Evolutionary conservation across 495 filamentous ascomycete species (phyloP), one percentile per base, ranked within the genome.

Genomic region (Lasiosphaeriaceae sp.): DNA sequence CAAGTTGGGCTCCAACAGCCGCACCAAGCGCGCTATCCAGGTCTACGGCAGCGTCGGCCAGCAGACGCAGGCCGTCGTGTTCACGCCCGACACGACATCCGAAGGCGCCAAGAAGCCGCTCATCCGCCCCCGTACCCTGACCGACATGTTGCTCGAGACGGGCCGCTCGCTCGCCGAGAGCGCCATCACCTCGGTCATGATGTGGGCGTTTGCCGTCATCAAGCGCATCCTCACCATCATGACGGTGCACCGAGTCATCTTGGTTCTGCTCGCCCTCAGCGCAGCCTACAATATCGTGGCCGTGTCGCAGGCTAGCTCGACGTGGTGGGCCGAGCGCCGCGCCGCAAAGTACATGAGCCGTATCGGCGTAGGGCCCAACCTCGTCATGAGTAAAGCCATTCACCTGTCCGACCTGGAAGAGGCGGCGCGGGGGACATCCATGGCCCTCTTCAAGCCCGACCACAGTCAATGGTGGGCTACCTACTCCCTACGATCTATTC

Each of bases 41-140:
- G 90, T 96, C 20, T 98, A 96, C 68, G 94, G 94, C 48, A 81
- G 87, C 52, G 78, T 98, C 46, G 92, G 92, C 31, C 80, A 86
- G 54, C 87, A 90, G 66, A 84, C 70, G 14, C 77, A 85, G 47
- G 78, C 79, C 14, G 78, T 88, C 2, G 80, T 91, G 24, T 88
- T 92, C 65, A 74, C 81, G 24, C 75, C 76, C 14, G 65, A 64
- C 21, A 34, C 59, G 34, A 70, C 71, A 50, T 65, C 61, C 29
- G 76, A 72, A 21, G 55, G 56, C 54, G 65, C 59, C 26, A 58
- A 52, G 24, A 75, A 55, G 68, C 80, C 67, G 48, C 80, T 81
- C 26, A 85, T 92, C 34, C 82, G 80, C 58, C 86, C 85, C 51
- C 82, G 86, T 14, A 86, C 81, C 6, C 73, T 96, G 49, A 73